Evolutionary conservation across 257 asterid species (phyloP).

Genomic region (Solanum rostratum): DNA sequence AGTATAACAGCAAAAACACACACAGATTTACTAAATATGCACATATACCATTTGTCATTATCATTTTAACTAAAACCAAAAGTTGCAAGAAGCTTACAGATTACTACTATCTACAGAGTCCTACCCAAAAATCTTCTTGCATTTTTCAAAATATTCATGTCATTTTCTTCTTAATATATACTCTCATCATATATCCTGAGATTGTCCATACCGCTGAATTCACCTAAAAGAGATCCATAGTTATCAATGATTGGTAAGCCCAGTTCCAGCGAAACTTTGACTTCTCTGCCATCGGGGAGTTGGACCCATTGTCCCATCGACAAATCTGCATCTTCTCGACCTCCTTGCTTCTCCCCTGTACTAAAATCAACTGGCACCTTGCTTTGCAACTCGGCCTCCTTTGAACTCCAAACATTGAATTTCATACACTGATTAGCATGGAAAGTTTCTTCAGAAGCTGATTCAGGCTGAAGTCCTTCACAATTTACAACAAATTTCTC

Average conservation of each 20-base stretch:
- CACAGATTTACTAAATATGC: background rate
- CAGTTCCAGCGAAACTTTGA: background rate
- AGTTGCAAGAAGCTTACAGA: background rate
- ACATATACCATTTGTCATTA: background rate
- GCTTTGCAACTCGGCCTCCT: background rate
- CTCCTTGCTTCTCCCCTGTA: background rate
- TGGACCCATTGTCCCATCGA: background rate
- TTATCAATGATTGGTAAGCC: background rate
- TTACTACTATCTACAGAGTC: background rate
- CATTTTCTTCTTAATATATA: background rate
- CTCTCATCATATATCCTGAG: background rate
- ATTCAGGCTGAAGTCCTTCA: background rate
- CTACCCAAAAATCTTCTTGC: background rate
- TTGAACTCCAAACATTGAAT: background rate
- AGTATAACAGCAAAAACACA: background rate
- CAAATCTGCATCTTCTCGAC: background rate
- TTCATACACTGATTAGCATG: background rate
- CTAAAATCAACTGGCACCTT: background rate
- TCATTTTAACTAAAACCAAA: background rate
- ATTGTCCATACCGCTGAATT: background rate
- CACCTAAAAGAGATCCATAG: slow-evolving; percentile 1
- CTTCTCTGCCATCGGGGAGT: background rate
- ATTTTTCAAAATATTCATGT: background rate
- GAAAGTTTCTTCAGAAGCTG: background rate
- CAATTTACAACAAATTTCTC: background rate